Evolutionary conservation across 805 yeast genomes (phyloP).

Genomic region (Myxozyma lipomycoides): DNA sequence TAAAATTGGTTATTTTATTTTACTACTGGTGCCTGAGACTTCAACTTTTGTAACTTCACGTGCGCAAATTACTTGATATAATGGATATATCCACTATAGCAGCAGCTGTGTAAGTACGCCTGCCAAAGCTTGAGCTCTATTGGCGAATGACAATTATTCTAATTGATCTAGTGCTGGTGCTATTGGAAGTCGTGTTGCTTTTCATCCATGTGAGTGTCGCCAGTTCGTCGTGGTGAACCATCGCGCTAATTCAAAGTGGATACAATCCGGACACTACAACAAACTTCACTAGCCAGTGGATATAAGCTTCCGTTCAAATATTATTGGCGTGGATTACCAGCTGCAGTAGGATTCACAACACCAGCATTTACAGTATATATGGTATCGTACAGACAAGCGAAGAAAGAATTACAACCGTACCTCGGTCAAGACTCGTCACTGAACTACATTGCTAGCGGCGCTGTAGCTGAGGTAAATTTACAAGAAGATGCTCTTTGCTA

Average conservation of each 20-base stretch:
- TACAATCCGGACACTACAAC: conserved; percentile 43
- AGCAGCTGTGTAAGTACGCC: conserved; percentile 38
- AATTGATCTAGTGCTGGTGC: conserved; percentile 34
- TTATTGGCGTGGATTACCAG: conserved; percentile 42
- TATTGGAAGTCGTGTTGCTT: conserved; percentile 39
- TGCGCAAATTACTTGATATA: too few relatives aligned
- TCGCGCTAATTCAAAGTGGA: conserved; percentile 33
- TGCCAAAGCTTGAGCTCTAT: background rate
- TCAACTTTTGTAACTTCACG: too few relatives aligned
- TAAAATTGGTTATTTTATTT: too few relatives aligned
- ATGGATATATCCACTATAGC: conserved; percentile 41
- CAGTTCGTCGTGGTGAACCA: background rate
- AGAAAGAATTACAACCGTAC: conserved; percentile 37
- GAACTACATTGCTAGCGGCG: conserved; percentile 40
- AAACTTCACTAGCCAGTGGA: conserved; percentile 40
- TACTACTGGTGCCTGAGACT: too few relatives aligned
- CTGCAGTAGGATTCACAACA: conserved; percentile 40
- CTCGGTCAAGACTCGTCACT: conserved; percentile 37
- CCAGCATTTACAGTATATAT: conserved; percentile 44
- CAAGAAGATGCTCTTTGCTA: too few relatives aligned
- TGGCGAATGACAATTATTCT: too few relatives aligned
- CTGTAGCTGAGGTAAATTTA: conserved; percentile 39
- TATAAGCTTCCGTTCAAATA: conserved; percentile 39
- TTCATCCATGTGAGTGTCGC: conserved; percentile 38
- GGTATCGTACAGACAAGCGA: conserved; percentile 42